phyloP scores from a whole-genome alignment of 2,329 filamentous ascomycete genomes.

The Fusarium nodosum region DNA sequence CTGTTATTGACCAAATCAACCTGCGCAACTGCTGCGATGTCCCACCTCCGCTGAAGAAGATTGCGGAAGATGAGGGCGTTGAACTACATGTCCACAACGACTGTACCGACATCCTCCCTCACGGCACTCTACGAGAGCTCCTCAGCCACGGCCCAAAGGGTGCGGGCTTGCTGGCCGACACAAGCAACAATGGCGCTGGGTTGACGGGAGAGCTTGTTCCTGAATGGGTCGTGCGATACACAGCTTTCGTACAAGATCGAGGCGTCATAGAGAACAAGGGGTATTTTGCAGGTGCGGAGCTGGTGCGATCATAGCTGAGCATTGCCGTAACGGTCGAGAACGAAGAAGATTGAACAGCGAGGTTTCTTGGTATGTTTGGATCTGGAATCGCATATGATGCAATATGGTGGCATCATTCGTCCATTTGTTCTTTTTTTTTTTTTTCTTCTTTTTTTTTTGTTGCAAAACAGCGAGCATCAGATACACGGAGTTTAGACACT shows the following conservation, averaged over 20 bases:
- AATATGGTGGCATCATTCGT: conserved; percentile 36
- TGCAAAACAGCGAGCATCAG: conserved; percentile 54
- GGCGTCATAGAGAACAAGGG: conserved; percentile 99
- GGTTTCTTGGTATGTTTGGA: conserved; percentile 29
- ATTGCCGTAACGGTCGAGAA: conserved; percentile 2
- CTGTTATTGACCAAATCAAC: conserved; percentile 95
- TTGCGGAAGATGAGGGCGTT: conserved; percentile 86
- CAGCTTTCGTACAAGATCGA: conserved; percentile 91
- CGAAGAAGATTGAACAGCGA: conserved; percentile 10
- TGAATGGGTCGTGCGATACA: conserved; percentile 98
- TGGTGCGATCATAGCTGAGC: conserved; percentile 60
- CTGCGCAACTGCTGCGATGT: conserved; percentile 96
- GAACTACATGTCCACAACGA: conserved; percentile 95
- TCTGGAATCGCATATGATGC: conserved; percentile 32
- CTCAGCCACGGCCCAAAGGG: conserved; percentile 79
- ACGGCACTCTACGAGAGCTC: conserved; percentile 86
- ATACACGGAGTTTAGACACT: conserved; percentile 50
- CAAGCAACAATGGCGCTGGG: conserved; percentile 65
- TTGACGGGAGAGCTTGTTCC: conserved; percentile 84
- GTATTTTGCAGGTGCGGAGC: conserved; percentile 89
- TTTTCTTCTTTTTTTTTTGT: conserved; percentile 28
- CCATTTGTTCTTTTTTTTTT: conserved; percentile 36
- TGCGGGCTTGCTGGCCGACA: conserved; percentile 79
- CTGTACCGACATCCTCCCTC: conserved; percentile 89
- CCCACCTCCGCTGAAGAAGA: conserved; percentile 84